Evolutionary conservation across 805 yeast genomes (phyloP).

Genomic region (Lachancea sp.): DNA sequence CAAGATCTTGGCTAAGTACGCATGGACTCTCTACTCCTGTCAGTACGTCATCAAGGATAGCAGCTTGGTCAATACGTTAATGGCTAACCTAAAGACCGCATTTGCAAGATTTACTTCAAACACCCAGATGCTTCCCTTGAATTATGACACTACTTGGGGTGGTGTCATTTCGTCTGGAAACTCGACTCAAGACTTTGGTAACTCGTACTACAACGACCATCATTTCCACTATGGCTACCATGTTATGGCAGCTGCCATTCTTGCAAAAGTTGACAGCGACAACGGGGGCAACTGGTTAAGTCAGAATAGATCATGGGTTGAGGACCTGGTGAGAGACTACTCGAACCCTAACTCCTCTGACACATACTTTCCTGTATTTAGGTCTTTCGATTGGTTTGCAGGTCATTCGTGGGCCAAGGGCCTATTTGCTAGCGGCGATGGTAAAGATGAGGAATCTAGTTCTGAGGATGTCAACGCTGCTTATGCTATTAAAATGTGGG

Average conservation of each 20-base stretch:
- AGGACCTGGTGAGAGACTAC: conserved; percentile 56
- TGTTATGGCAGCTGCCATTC: conserved; percentile 61
- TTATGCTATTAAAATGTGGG: conserved; percentile 65
- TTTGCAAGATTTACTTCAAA: conserved; percentile 63
- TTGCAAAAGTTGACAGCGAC: conserved; percentile 48
- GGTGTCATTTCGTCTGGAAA: conserved; percentile 70
- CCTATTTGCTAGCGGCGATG: conserved; percentile 62
- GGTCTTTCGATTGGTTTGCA: conserved; percentile 68
- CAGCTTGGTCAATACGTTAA: conserved; percentile 42
- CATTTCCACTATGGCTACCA: conserved; percentile 75
- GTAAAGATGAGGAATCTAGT: conserved; percentile 68
- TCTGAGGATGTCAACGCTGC: conserved; percentile 71
- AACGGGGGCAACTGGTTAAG: conserved; percentile 45
- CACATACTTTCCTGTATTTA: conserved; percentile 53
- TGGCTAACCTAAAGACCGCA: conserved; percentile 59
- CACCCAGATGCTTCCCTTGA: conserved; percentile 63
- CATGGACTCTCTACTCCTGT: conserved; percentile 71
- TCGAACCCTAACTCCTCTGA: conserved; percentile 55
- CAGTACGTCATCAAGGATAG: conserved; percentile 58
- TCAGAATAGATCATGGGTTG: conserved; percentile 46
- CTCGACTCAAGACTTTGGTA: conserved; percentile 60
- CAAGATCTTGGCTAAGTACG: conserved; percentile 82
- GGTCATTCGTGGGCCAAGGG: conserved; percentile 83
- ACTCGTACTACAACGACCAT: conserved; percentile 66
- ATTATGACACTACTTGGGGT: conserved; percentile 73